Evolutionary conservation across 2,329 filamentous ascomycete species (phyloP), one percentile per base, ranked within the genome.

Genomic region (Cladosporium austrohemisphaericum): DNA sequence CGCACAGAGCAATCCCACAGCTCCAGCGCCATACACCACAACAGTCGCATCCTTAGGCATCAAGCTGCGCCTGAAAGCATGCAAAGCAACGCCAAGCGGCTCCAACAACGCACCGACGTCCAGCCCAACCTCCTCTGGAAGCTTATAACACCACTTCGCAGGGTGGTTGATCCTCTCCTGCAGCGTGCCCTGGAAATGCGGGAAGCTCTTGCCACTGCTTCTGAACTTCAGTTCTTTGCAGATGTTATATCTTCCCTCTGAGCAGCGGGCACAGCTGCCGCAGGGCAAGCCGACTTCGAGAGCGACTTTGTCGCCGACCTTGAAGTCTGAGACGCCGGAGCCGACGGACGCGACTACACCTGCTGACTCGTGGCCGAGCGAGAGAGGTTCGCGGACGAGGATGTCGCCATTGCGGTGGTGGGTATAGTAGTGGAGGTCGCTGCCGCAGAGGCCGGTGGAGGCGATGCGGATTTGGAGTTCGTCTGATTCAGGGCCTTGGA

Each of bases 271-370:
- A 60, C 80, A 84, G 32, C 66, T 62, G 31, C 86, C 83, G 73
- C 92, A 97, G 1, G 90, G 88, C 45, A 88, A 79, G 43, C 92
- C 92, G 11, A 94, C 92, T 76, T 97, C 92, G 33, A 97, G 75
- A n/a, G 92, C 90, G 16, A 96, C 85, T 60, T 87, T 84, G 71
- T 96, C 91, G 51, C 91, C 91, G 9, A 77, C 65, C 57, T 79
- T 72, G 55, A 95, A 79, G 14, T 51, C 36, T n/a, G 57, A 46
- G 29, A 64, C 59, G 3, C 55, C 56, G 35, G 72, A 81, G 16
- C 89, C 90, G 32, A 88, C 75, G 37, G 80, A 78, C 47, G 89
- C 81, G 32, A 97, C 77, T 22, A 87, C 85, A 52, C 90, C 91
- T 7, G 88, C 79, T 11, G 89, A 91, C 65, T 86, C 84, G 65